phyloP scores from a whole-genome alignment of 345 rosid genomes.

The Gossypium australe region DNA sequence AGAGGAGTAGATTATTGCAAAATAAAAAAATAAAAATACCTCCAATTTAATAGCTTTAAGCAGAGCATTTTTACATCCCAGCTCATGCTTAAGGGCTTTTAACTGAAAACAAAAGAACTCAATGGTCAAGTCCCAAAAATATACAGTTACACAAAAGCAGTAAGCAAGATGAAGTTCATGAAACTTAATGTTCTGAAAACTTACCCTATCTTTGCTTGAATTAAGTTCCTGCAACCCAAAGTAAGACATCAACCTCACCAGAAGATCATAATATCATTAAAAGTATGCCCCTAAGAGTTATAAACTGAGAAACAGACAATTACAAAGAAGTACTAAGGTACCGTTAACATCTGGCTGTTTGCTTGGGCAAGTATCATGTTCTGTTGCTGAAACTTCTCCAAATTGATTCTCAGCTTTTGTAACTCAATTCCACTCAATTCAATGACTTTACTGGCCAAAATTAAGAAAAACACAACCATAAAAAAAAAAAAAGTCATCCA shows the following conservation, averaged over 20 bases:
- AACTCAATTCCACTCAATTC: conserved; percentile 47
- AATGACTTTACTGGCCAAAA: conserved; percentile 41
- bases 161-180: conserved; percentile 13
- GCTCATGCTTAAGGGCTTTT: conserved; percentile 58
- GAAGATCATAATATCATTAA: background rate
- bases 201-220: conserved; percentile 58
- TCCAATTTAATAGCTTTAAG: conserved; percentile 33
- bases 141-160: background rate
- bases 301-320: conserved; percentile 11
- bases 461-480: background rate
- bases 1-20: background rate
- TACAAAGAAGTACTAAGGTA: conserved; percentile 10
- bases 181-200: conserved; percentile 18
- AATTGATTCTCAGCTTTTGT: conserved; percentile 19
- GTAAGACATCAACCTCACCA: conserved; percentile 12
- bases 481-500: conserved; percentile 2
- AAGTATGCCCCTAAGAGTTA: background rate
- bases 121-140: conserved; percentile 16
- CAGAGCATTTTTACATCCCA: conserved; percentile 55
- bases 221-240: conserved; percentile 56
- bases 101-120: conserved; percentile 38
- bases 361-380: conserved; percentile 57
- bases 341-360: conserved; percentile 28
- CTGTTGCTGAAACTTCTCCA: conserved; percentile 57
- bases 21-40: conserved; percentile 11